Evolutionary conservation across 2,329 filamentous ascomycete genomes (phyloP).

Genomic region (Bipolaris oryzae): DNA sequence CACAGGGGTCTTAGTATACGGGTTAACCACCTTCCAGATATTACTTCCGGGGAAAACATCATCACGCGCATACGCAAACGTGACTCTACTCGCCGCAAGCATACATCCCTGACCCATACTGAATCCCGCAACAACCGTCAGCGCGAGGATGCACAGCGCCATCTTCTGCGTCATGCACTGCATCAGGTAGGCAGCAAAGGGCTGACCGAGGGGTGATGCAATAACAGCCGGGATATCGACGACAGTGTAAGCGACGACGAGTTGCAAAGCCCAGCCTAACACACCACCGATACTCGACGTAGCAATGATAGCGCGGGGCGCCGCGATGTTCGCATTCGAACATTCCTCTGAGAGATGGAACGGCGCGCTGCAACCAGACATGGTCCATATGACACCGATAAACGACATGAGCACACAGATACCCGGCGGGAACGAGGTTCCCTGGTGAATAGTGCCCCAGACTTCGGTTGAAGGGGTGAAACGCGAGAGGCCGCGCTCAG

Average conservation of each 20-base stretch:
- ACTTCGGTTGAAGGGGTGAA: conserved; percentile 65
- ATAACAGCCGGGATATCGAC: conserved; percentile 66
- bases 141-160: conserved; percentile 65
- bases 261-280: conserved; percentile 74
- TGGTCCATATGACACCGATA: conserved; percentile 72
- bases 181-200: conserved; percentile 72
- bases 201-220: conserved; percentile 68
- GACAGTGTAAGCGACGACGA: conserved; percentile 75
- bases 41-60: conserved; percentile 69
- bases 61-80: conserved; percentile 75
- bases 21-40: conserved; percentile 66
- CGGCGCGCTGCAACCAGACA: conserved; percentile 70
- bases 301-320: conserved; percentile 73
- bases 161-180: conserved; percentile 67
- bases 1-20: conserved; percentile 67
- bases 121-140: conserved; percentile 73
- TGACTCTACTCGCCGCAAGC: conserved; percentile 70
- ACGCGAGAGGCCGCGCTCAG: conserved; percentile 60
- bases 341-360: conserved; percentile 80
- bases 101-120: conserved; percentile 76
- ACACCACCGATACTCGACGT: conserved; percentile 70
- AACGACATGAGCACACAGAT: conserved; percentile 74
- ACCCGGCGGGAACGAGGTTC: conserved; percentile 71
- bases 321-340: conserved; percentile 72
- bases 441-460: conserved; percentile 69